Conservation (phyloP, 768 basidiomycete genomes). For the Termitomyces sp. region DNA sequence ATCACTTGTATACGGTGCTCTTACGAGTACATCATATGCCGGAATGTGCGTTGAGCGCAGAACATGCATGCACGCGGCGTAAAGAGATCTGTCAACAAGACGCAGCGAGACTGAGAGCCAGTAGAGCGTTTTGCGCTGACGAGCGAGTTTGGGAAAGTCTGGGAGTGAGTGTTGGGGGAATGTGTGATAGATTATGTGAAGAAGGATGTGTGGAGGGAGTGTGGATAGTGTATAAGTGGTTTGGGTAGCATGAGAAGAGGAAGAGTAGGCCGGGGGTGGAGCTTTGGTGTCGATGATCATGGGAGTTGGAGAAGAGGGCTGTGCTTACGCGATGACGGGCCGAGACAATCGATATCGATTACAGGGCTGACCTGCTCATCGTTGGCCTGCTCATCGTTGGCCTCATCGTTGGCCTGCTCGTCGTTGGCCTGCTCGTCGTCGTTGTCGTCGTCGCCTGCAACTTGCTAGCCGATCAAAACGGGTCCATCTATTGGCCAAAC, state of each 20-base stretch:
- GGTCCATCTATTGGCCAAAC: no score
- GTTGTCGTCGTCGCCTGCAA: no score
- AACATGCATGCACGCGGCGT: constrained; percentile 80
- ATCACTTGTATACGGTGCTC: constrained; percentile 68
- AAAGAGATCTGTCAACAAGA: constrained; percentile 60
- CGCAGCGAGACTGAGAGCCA: constrained; percentile 65
- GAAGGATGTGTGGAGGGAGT: constrained; percentile 58
- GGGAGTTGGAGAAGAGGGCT: no score
- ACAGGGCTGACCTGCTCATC: neutral
- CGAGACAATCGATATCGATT: neutral
- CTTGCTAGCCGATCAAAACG: no score
- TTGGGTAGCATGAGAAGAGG: constrained; percentile 3
- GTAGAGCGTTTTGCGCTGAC: constrained; percentile 61
- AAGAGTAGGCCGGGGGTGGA: no score
- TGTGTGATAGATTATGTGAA: constrained; percentile 61
- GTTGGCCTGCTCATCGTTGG: no score
- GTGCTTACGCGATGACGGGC: no score
- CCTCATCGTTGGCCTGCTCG: no score
- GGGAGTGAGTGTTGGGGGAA: constrained; percentile 40
- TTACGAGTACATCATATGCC: constrained; percentile 55
- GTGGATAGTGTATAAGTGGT: neutral
- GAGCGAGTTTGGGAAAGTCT: constrained; percentile 8
- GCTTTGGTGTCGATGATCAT: no score
- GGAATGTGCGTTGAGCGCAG: constrained; percentile 72
- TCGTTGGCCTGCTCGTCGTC: no score